phyloP scores from a whole-genome alignment of 345 rosid species.

The Ceriops decandra region DNA sequence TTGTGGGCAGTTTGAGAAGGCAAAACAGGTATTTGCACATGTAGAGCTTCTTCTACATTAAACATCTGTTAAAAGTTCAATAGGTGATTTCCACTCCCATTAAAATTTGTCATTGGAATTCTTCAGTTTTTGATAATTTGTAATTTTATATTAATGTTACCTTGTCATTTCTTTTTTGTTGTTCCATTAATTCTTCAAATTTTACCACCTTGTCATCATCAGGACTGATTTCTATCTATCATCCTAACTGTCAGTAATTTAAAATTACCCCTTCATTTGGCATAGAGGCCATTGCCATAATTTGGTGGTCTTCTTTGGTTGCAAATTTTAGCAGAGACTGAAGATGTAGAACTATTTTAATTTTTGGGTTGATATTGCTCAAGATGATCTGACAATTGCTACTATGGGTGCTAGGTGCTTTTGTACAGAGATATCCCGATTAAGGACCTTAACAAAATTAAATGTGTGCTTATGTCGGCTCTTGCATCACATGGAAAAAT shows the following conservation, averaged over 20 bases:
- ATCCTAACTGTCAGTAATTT: background rate
- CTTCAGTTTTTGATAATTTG: no score
- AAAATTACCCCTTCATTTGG: background rate
- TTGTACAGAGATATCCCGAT: conserved; percentile 40
- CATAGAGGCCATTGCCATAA: background rate
- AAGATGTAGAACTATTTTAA: no score
- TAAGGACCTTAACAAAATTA: conserved; percentile 49
- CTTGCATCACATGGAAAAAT: conserved; percentile 62
- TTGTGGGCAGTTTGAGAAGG: conserved; percentile 71
- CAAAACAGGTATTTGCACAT: conserved; percentile 60
- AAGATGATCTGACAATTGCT: conserved; percentile 3
- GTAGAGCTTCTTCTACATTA: background rate
- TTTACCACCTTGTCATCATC: background rate
- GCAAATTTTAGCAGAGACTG: background rate
- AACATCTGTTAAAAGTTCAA: background rate
- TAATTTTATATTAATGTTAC: background rate
- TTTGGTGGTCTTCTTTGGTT: background rate
- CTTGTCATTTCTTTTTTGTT: background rate
- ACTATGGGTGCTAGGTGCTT: conserved; percentile 45
- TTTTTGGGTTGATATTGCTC: background rate
- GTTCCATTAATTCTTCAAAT: background rate
- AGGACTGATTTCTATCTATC: background rate
- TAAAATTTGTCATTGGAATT: no score
- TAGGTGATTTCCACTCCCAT: no score
- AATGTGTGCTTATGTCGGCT: conserved; percentile 56